Base-by-base conservation (phyloP, 495 filamentous ascomycete species). In the Astrocystis sublimbata region DNA sequence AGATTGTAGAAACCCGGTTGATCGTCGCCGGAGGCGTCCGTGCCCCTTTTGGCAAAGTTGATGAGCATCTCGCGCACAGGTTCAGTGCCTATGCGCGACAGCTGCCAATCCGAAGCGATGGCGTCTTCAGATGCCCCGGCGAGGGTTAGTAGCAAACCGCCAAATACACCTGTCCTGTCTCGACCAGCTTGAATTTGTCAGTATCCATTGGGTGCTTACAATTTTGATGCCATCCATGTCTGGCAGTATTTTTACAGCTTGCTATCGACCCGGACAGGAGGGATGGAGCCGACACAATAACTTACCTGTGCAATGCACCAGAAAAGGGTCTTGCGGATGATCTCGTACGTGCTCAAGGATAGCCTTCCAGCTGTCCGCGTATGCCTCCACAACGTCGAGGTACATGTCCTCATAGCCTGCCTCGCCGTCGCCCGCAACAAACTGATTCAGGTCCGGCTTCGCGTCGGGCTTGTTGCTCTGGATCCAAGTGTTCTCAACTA, bases 131-230 rank as follows among this genome's bases (percentile, higher is more conserved):
- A 65, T 33, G 75, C 75, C 9, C 79, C 81, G 9, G 83, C 81
- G 0, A 89, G 71, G 7, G 76, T 74, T n/a, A 86, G 67, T 6
- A 89, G 68, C 1, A 89, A 60, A 5, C 82, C 83, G 5, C 84
- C 75, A 9, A 88, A 67, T 1, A 88, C 82, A 3, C 87, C 86
- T 0, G 86, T 88, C n/a, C 86, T 79, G 61, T 89, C 86, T 61
- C 87, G 84, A 6, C 86, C 86, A 10, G 85, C 85, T 82, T 13
- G 12, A 33, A 26, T 1, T 24, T 23, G 36, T 60, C 8, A 60
- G 47, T 53, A 9, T 28, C 13, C 3, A 15, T 21, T 2, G n/a
- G n/a, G n/a, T n/a, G n/a, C n/a, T n/a, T n/a, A n/a, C n/a, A n/a
- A n/a, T 55, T 23, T 6, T 30, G 15, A 28, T 2, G 23, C 7